Percentiles rank a stretch among this genome's conserved stretches.
phyloP scores from a whole-genome alignment of 441 rosid genomes.

The Mallotus japonicus region DNA sequence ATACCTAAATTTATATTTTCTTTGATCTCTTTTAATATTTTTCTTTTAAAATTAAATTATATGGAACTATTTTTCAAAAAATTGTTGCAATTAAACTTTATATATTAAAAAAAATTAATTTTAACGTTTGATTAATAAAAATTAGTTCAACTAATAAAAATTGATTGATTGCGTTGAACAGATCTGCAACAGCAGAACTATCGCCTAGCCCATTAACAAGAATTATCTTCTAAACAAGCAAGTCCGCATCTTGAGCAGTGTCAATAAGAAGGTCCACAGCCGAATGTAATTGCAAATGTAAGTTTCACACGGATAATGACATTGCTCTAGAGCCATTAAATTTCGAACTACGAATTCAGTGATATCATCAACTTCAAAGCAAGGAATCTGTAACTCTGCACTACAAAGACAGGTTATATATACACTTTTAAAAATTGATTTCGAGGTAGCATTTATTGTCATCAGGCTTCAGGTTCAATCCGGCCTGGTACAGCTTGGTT shows the following conservation, averaged over 20 bases:
- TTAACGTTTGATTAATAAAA: too few species aligned
- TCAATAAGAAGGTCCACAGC: constrained; percentile 29
- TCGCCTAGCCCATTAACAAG: constrained; percentile 15
- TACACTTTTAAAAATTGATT: background rate
- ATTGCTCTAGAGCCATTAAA: constrained; percentile 35
- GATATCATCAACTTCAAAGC: constrained; percentile 20
- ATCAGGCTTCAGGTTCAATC: too few species aligned
- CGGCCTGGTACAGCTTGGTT: too few species aligned
- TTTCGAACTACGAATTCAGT: constrained; percentile 29
- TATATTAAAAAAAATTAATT: too few species aligned
- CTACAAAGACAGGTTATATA: background rate
- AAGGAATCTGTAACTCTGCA: constrained; percentile 23
- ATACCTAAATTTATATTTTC: too few species aligned
- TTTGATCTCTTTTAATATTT: too few species aligned
- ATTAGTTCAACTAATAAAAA: too few species aligned
- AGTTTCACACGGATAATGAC: constrained; percentile 28
- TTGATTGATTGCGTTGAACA: constrained; percentile 28
- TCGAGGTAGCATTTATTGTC: constrained; percentile 10
- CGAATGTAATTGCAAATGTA: constrained; percentile 29
- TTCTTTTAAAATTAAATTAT: too few species aligned
- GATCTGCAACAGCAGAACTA: background rate
- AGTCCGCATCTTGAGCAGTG: constrained; percentile 27
- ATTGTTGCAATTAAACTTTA: too few species aligned
- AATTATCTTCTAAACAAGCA: constrained; percentile 23
- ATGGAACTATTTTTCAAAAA: too few species aligned